Evolutionary conservation across 345 rosid species (phyloP).

Genomic region (Gossypium ekmanianum): DNA sequence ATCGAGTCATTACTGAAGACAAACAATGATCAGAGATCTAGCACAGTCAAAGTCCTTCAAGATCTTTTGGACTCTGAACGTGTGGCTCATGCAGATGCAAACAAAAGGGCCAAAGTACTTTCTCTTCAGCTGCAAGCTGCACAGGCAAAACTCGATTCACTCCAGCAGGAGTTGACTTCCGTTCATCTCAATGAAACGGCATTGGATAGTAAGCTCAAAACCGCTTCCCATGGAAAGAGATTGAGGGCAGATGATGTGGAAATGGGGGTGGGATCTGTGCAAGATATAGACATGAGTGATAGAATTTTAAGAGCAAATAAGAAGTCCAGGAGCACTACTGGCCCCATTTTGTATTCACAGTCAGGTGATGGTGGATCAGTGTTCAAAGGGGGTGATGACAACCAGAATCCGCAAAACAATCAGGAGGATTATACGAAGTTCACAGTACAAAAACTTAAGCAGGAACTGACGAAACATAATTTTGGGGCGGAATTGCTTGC

Average conservation of each 20-base stretch:
- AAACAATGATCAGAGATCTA: conserved; percentile 78
- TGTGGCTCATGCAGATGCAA: conserved; percentile 65
- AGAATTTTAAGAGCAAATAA: conserved; percentile 48
- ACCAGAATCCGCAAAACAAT: conserved; percentile 46
- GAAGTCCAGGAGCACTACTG: conserved; percentile 59
- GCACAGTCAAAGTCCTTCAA: conserved; percentile 72
- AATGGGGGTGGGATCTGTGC: conserved; percentile 60
- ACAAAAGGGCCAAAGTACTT: conserved; percentile 73
- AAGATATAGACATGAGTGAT: conserved; percentile 49
- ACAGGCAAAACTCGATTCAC: conserved; percentile 69
- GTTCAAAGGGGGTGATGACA: conserved; percentile 46
- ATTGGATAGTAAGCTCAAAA: conserved; percentile 68
- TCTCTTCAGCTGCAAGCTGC: conserved; percentile 77
- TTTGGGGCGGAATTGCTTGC: conserved; percentile 78
- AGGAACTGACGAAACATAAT: conserved; percentile 79
- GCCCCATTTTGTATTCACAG: conserved; percentile 38
- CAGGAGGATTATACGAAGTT: conserved; percentile 76
- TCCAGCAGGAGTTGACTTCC: conserved; percentile 79
- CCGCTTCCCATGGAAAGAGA: conserved; percentile 72
- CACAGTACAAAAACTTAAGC: conserved; percentile 72
- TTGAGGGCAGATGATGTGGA: conserved; percentile 56
- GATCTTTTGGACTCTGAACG: conserved; percentile 83
- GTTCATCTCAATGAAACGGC: conserved; percentile 83
- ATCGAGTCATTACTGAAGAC: conserved; percentile 64
- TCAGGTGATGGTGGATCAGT: conserved; percentile 68